phyloP scores from a whole-genome alignment of 1,284 basidiomycete species.

The Schizophyllum commune region DNA sequence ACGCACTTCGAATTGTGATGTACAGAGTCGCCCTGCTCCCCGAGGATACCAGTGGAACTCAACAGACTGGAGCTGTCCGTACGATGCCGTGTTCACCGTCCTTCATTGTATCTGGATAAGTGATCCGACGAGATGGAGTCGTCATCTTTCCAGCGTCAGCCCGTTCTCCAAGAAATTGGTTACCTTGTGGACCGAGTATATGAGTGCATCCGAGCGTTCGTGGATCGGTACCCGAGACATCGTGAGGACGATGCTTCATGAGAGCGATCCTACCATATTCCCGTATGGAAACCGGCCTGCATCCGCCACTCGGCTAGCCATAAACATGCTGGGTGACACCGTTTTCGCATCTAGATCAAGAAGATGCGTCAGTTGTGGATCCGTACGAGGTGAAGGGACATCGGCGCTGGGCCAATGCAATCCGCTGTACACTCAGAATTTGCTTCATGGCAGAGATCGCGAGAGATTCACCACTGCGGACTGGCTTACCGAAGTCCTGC shows the following conservation, averaged over 20 bases:
- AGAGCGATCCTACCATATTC: neutral
- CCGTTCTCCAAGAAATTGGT: neutral
- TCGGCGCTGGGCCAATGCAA: neutral
- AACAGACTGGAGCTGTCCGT: neutral
- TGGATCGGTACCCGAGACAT: neutral
- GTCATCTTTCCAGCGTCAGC: neutral
- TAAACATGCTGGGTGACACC: neutral
- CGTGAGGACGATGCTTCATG: neutral
- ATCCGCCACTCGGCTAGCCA: neutral
- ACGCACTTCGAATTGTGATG: neutral
- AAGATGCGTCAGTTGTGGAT: neutral
- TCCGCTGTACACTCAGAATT: neutral
- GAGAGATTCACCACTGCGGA: neutral
- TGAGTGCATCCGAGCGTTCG: neutral
- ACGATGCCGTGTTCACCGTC: neutral
- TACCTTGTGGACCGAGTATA: no score
- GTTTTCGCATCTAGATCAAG: neutral
- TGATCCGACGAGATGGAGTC: neutral
- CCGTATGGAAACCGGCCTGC: neutral
- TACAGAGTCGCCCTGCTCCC: neutral
- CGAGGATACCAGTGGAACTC: neutral
- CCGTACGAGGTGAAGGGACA: neutral
- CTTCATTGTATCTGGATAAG: neutral
- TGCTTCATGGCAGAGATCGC: neutral
- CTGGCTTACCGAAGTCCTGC: neutral